Percentiles rank a stretch among this genome's conserved stretches.
These are phyloP conservation scores for Mrakia hoshinonis DNA, from an alignment of 768 basidiomycete species.

Conservation along the genomic window DNA sequence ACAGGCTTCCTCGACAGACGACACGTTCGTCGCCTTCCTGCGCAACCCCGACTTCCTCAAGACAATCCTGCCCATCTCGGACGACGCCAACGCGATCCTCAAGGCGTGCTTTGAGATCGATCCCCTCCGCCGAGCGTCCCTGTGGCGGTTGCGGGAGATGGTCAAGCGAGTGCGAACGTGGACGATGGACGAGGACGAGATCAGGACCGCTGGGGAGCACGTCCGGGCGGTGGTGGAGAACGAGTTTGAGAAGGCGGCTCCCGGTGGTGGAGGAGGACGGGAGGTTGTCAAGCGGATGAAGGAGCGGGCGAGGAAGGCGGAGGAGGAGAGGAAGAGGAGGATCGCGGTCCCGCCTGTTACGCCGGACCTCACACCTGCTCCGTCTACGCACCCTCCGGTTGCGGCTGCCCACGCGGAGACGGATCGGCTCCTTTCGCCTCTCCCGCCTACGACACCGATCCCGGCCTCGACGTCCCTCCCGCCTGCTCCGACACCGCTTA, in stretches of 20 bases:
- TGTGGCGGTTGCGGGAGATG: constrained; percentile 53
- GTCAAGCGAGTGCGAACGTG: constrained; percentile 41
- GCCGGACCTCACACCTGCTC: neutral
- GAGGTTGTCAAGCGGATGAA: neutral
- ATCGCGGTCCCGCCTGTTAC: neutral
- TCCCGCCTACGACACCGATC: neutral
- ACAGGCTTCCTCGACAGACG: constrained; percentile 53
- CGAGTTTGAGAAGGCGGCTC: too few relatives aligned
- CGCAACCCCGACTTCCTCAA: constrained; percentile 57
- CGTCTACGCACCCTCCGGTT: neutral
- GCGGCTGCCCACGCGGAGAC: neutral
- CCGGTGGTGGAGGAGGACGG: neutral
- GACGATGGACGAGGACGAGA: constrained; percentile 22
- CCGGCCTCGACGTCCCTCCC: neutral
- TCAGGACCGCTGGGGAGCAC: neutral
- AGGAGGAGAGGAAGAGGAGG: neutral
- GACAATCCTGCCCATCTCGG: constrained; percentile 63
- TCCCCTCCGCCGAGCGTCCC: constrained; percentile 54
- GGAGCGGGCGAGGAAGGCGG: neutral
- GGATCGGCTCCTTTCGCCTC: neutral
- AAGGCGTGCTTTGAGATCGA: constrained; percentile 64
- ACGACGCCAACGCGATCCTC: constrained; percentile 56
- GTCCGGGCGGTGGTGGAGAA: neutral
- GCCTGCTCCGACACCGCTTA: neutral
- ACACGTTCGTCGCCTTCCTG: constrained; percentile 69